Base-by-base conservation (phyloP, 257 asterid genomes). In the Avicennia marina region DNA sequence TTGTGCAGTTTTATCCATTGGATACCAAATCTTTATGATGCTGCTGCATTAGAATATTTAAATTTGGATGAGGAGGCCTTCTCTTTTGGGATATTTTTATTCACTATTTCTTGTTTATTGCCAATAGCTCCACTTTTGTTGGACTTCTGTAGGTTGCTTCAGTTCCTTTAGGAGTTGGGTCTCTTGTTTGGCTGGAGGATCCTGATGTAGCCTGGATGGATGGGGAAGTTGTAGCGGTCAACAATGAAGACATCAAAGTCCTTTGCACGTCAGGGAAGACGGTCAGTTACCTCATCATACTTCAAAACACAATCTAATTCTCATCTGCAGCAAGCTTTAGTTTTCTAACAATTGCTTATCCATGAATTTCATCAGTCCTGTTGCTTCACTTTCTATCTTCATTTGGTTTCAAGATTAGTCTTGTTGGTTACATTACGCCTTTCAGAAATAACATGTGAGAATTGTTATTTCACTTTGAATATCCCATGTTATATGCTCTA, bases 141-240 rank as follows among this genome's bases (percentile, higher is more conserved):
- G 56, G 43, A 18, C 53, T 29, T 19, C 65, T 40, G 70, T 62
- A 93, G 99, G 99, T 88, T 78, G 88, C 91, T 72, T 82, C 86
- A 56, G 75, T 74, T 60, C 72, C 94, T 70, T 68, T 87, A 33
- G 94, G 85, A 33, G 80, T 79, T 56, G 99, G 99, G 60, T 86
- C 97, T 49, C 85, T 80, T 75, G 95, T 93, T 67, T 93, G 97
- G 97, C 86, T 82, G 82, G 97, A 89, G 81, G 99, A 93, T 86
- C 81, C 87, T 25, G 85, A 74, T 47, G 79, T 29, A 72, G 97
- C 99, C 64, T 93, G 99, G 99, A 67, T 86, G 43, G 99, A 93
- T 65, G 99, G 99, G 48, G 99, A 89, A 69, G 85, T 89, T 75
- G 55, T 79, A 66, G 78, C 85, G 43, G 85, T 89, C 78, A 82